Percentiles rank a stretch among this genome's conserved stretches.
Conservation (phyloP, 306 rosid genomes). For the Fagus crenata region DNA sequence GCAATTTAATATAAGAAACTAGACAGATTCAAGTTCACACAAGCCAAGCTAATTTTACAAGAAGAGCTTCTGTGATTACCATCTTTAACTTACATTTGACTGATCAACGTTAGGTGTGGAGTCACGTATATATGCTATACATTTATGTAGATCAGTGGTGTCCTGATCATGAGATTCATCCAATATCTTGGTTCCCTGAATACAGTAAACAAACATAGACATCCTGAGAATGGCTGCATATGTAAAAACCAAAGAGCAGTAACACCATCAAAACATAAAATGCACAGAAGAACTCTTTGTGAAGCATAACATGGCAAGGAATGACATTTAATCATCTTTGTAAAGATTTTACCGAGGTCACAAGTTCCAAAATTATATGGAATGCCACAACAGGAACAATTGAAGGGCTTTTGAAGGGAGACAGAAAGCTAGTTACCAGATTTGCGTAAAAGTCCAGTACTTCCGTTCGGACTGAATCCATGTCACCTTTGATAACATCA, state of each 20-base stretch:
- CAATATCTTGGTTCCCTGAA: constrained; percentile 75
- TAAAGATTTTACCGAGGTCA: background rate
- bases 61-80: constrained; percentile 7
- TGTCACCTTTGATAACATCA: constrained; percentile 85
- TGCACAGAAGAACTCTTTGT: no score
- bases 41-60: background rate
- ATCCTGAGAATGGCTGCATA: constrained; percentile 23
- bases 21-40: background rate
- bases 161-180: constrained; percentile 92
- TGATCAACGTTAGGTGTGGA: constrained; percentile 41
- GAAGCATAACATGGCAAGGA: background rate
- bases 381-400: background rate
- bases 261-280: background rate
- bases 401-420: background rate
- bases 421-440: constrained; percentile 42
- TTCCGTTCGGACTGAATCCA: constrained; percentile 84
- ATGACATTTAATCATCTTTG: background rate
- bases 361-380: background rate
- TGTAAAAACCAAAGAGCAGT: constrained; percentile 7
- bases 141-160: constrained; percentile 92
- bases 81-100: constrained; percentile 58
- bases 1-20: background rate
- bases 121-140: constrained; percentile 60
- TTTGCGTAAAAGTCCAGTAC: constrained; percentile 67
- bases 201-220: constrained; percentile 33